phyloP scores from a whole-genome alignment of 176 grass and related monocot species.

The Hordeum marinum region DNA sequence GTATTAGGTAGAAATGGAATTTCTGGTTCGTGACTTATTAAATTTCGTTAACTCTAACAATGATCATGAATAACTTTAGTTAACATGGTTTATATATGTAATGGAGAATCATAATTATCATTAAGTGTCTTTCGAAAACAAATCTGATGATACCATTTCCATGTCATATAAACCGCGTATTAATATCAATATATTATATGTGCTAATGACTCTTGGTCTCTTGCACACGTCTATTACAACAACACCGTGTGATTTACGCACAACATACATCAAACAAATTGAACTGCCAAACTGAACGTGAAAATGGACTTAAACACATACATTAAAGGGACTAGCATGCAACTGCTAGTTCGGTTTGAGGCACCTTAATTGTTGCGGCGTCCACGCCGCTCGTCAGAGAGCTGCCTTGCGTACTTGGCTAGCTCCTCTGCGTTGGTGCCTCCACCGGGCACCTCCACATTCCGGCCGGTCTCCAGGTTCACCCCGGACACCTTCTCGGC shows the following conservation, averaged over 20 bases:
- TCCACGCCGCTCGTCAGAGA: constrained; percentile 43
- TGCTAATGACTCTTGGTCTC: neutral
- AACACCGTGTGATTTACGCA: neutral
- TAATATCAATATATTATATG: neutral
- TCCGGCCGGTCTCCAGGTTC: constrained; percentile 58
- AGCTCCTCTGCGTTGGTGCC: constrained; percentile 51
- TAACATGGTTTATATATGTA: too few relatives aligned
- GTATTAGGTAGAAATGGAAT: too few relatives aligned
- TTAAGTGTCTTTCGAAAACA: neutral
- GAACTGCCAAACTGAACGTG: neutral
- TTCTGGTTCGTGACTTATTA: too few relatives aligned
- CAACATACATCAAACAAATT: neutral
- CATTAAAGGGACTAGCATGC: neutral
- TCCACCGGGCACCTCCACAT: constrained; percentile 15
- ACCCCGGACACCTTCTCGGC: constrained; percentile 42
- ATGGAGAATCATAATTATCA: neutral
- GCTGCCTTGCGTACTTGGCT: constrained; percentile 32
- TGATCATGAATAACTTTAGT: neutral
- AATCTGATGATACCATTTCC: neutral
- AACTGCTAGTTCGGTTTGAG: neutral
- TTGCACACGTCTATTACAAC: neutral
- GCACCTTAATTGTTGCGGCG: neutral
- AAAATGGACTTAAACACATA: neutral
- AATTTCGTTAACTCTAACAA: neutral
- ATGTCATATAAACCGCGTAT: neutral